Evolutionary conservation across 1,284 basidiomycete genomes (phyloP).

Genomic region (Fomitiporia mediterranea): DNA sequence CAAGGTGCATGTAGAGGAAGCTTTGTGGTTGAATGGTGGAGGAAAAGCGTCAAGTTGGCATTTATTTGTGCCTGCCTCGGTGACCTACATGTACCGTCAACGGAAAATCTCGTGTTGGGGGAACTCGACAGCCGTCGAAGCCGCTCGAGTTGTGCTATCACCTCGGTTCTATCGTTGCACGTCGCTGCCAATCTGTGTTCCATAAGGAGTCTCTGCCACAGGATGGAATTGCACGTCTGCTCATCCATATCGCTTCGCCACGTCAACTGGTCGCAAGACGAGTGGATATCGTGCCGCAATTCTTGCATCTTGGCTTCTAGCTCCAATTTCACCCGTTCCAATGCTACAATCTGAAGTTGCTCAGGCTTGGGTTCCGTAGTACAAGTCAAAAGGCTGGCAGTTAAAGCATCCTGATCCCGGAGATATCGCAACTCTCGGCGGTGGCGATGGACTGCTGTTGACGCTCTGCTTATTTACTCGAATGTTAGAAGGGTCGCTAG

Average conservation of each 20-base stretch:
- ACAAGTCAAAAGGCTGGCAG: constrained; percentile 29
- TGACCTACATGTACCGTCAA: not conserved
- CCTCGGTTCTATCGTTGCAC: constrained; percentile 32
- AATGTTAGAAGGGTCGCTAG: no score
- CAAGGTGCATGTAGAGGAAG: constrained; percentile 1
- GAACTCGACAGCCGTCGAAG: no score
- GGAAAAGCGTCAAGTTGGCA: constrained; percentile 13
- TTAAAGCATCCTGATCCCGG: constrained; percentile 37
- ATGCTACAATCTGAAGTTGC: constrained; percentile 43
- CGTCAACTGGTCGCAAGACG: constrained; percentile 37
- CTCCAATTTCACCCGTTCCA: constrained; percentile 39
- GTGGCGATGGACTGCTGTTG: constrained; percentile 12
- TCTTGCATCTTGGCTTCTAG: constrained; percentile 44
- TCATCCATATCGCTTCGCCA: constrained; percentile 35
- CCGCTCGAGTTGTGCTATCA: constrained; percentile 25
- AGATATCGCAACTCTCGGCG: constrained; percentile 35
- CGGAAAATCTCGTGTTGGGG: no score
- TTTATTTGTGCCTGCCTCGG: not conserved
- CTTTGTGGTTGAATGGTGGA: constrained; percentile 14
- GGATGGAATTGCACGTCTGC: constrained; percentile 32
- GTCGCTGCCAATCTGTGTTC: constrained; percentile 39
- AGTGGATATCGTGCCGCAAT: constrained; percentile 37
- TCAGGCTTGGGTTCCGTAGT: constrained; percentile 31
- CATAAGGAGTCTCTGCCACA: constrained; percentile 47
- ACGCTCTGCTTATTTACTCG: no score